Base-by-base conservation (phyloP, 441 rosid species). In the Euphorbia celastroides region DNA sequence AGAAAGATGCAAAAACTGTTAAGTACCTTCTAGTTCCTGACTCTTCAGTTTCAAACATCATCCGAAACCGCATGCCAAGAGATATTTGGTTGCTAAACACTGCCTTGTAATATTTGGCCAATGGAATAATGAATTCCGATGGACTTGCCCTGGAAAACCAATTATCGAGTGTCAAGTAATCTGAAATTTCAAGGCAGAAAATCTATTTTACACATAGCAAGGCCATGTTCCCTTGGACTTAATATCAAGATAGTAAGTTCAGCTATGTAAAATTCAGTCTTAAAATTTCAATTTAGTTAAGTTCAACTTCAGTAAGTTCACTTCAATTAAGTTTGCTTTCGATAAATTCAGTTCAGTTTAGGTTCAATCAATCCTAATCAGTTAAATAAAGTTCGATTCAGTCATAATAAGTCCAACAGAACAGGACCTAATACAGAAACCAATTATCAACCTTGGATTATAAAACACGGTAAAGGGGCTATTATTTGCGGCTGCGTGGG, bases 41-140 rank as follows among this genome's bases (percentile, higher is more conserved):
- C 48, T 92, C 99, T 57, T 92, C 98, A 5, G 99, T 94, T 80
- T 94, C 99, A 76, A 94, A 94, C 94, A 89, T 83, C 99, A 94
- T 94, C 64, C 97, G 75, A 62, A 94, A 94, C 42, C 98, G 82
- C 99, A 94, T 86, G 59, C 97, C 98, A 55, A 78, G 87, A 56
- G 99, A 94, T 55, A 86, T 75, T 77, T 94, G 99, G 75, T 82
- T 76, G 74, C 87, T 78, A 36, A 56, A 82, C 71, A 84, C 85
- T 42, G 96, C 92, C 82, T 92, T 89, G 82, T 86, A 82, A 78
- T 89, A 92, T 73, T 92, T 94, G 75, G 99, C 94, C 67, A 94
- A 72, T 61, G 98, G 99, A 67, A 94, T 83, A 20, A 94, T 94
- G 80, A 94, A 94, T 76, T 94, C 99, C 14, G 97, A 91, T 36